Conservation (phyloP, 495 filamentous ascomycete species). For the Penicillium lagena region DNA sequence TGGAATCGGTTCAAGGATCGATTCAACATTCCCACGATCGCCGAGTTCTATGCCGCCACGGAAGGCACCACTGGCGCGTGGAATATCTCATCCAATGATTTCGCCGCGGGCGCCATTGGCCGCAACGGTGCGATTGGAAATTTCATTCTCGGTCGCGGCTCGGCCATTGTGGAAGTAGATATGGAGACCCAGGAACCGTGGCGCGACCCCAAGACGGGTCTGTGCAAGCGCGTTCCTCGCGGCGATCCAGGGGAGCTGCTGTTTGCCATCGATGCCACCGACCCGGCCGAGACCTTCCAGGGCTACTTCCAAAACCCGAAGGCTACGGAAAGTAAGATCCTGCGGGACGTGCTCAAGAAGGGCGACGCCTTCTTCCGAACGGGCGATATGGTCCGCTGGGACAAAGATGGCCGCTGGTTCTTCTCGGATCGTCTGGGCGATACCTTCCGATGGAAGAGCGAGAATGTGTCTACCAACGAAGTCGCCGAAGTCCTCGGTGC, state of each 20-base stretch:
- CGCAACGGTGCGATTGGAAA: slow-evolving; percentile 59
- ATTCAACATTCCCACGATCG: slow-evolving; percentile 73
- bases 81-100: slow-evolving; percentile 73
- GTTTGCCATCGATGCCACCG: slow-evolving; percentile 58
- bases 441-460: slow-evolving; percentile 92
- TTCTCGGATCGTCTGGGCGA: slow-evolving; percentile 92
- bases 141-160: slow-evolving; percentile 39
- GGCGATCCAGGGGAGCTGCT: slow-evolving; percentile 78
- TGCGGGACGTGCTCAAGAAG: slow-evolving; percentile 69
- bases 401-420: slow-evolving; percentile 66
- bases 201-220: slow-evolving; percentile 65
- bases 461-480: slow-evolving; percentile 86
- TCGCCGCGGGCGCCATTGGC: slow-evolving; percentile 74
- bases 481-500: slow-evolving; percentile 61
- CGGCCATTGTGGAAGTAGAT: slow-evolving; percentile 68
- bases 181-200: slow-evolving; percentile 61
- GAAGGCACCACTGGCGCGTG: slow-evolving; percentile 69
- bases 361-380: slow-evolving; percentile 85
- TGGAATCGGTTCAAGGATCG: slow-evolving; percentile 85
- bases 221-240: slow-evolving; percentile 53
- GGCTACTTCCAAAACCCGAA: slow-evolving; percentile 77
- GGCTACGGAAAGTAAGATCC: slow-evolving; percentile 72
- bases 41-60: slow-evolving; percentile 87
- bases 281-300: slow-evolving; percentile 66
- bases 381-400: slow-evolving; percentile 73